These are phyloP conservation scores for Penicillium nucicola DNA, from an alignment of 495 filamentous ascomycete genomes.

Conservation along the genomic window DNA sequence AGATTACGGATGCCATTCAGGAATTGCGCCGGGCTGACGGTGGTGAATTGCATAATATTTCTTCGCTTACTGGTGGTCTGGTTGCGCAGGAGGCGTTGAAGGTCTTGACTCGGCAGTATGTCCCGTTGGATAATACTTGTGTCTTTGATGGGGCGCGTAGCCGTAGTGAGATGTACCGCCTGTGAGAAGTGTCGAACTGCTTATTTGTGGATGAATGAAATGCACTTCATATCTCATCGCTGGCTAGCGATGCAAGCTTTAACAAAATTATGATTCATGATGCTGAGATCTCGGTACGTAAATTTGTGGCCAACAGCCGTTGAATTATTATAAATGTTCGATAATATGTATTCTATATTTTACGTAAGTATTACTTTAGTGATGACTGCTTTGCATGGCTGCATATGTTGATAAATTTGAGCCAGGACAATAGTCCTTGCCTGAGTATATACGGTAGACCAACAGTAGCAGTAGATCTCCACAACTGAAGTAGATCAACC, in stretches of 20 bases:
- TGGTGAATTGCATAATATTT: slow-evolving; percentile 90
- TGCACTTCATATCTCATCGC: background rate
- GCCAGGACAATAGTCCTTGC: too few relatives aligned
- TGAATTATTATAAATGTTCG: too few relatives aligned
- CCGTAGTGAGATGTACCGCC: slow-evolving; percentile 62
- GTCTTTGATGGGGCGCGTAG: slow-evolving; percentile 88
- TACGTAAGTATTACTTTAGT: too few relatives aligned
- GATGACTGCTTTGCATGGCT: too few relatives aligned
- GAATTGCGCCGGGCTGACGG: slow-evolving; percentile 76
- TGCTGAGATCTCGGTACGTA: background rate
- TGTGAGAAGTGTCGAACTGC: slow-evolving; percentile 16
- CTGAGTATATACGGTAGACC: too few relatives aligned
- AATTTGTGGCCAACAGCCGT: background rate
- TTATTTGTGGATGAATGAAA: background rate
- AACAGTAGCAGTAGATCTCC: too few relatives aligned
- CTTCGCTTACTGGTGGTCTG: slow-evolving; percentile 86
- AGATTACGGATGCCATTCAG: slow-evolving; percentile 51
- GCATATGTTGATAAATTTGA: too few relatives aligned
- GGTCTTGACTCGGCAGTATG: slow-evolving; percentile 93
- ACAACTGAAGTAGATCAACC: too few relatives aligned
- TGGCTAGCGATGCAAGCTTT: background rate
- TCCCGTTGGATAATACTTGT: slow-evolving; percentile 90
- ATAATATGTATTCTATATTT: too few relatives aligned
- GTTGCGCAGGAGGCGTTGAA: slow-evolving; percentile 96
- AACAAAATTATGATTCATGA: background rate